phyloP scores from a whole-genome alignment of 2,329 filamentous ascomycete genomes.

The Fusarium graminum region DNA sequence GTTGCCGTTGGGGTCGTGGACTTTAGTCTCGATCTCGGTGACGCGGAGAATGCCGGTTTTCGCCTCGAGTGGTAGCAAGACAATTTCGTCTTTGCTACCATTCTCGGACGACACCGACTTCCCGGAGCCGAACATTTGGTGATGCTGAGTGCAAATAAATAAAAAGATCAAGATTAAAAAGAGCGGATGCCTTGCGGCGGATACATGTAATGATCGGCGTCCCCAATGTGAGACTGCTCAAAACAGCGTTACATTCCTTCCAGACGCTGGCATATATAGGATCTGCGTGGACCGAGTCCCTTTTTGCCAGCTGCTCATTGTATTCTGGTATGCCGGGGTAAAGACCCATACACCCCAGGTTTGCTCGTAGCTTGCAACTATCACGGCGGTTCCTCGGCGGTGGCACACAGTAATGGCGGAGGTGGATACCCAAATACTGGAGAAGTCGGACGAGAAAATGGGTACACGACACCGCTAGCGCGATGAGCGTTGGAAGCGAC shows the following conservation, averaged over 20 bases:
- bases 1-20: conserved; percentile 24
- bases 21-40: conserved; percentile 40
- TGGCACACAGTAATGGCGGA: conserved; percentile 27
- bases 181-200: conserved; percentile 41
- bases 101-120: conserved; percentile 38
- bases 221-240: conserved; percentile 16
- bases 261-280: conserved; percentile 28
- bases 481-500: conserved; percentile 17
- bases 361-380: conserved; percentile 22
- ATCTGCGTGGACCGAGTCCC: conserved; percentile 8
- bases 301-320: conserved; percentile 4
- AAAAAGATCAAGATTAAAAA: conserved; percentile 11
- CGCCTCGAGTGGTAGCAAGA: conserved; percentile 28
- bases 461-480: conserved; percentile 17
- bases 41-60: conserved; percentile 36
- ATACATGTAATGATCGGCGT: conserved; percentile 28
- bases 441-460: conserved; percentile 17
- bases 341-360: conserved; percentile 42
- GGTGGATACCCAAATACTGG: conserved; percentile 35
- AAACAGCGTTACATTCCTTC: conserved; percentile 23
- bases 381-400: conserved; percentile 41
- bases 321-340: conserved; percentile 23
- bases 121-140: conserved; percentile 34
- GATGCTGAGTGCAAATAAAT: neutral
- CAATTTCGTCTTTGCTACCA: conserved; percentile 41